Conservation (phyloP, 139 green algal species). For the Deuterostichococcus epilithicus region DNA sequence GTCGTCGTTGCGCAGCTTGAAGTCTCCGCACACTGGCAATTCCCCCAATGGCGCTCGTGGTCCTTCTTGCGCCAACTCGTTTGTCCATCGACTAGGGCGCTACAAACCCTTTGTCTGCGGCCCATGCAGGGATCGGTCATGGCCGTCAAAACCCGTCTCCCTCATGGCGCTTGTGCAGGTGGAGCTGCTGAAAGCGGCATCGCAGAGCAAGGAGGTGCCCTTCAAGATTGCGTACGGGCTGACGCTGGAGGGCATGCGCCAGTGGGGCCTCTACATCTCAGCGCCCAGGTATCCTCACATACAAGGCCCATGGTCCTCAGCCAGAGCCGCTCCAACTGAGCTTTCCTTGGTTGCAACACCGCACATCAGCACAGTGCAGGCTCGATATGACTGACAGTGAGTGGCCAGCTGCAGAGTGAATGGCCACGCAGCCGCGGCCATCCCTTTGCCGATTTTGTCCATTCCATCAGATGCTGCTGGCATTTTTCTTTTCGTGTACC, state of each 20-base stretch:
- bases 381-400: no score
- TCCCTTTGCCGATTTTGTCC: no score
- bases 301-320: not conserved
- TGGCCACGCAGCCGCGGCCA: no score
- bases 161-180: constrained; percentile 13
- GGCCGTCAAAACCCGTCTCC: not conserved
- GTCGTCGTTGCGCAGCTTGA: no score
- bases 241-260: constrained; percentile 12
- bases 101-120: no score
- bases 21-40: no score
- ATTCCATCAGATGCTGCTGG: no score
- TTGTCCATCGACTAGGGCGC: no score
- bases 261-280: constrained; percentile 47
- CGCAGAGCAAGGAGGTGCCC: constrained; percentile 28
- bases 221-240: constrained; percentile 30
- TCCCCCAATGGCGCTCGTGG: no score
- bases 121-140: no score
- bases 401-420: not conserved
- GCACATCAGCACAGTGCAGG: not conserved
- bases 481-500: no score
- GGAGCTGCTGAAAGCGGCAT: constrained; percentile 20
- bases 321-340: not conserved
- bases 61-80: no score
- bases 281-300: constrained; percentile 19
- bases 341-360: not conserved